Base-by-base conservation (phyloP, 441 rosid species). In the Pelargonium australe region DNA sequence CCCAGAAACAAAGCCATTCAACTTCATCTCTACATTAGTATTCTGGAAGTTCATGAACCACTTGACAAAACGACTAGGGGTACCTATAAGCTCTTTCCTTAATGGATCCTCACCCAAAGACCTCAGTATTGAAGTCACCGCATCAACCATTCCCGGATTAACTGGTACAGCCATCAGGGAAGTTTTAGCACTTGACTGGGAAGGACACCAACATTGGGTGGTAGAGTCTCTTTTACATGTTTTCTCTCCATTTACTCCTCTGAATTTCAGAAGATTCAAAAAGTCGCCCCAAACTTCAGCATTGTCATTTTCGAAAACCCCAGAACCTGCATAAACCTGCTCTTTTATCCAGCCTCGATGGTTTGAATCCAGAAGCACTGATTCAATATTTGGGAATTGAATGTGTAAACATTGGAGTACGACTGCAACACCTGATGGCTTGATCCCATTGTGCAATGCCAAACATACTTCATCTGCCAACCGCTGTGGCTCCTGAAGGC, bases 341-440 rank as follows among this genome's bases (percentile, higher is more conserved):
- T 76, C 70, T 77, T 86, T 81, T 31, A 80, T 75, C 85, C 89
- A 89, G 63, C 87, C 93, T 70, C 80, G 80, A 73, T 85, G 80
- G 75, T 69, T 85, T 0, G 87, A 64, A 41, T 83, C 79, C 4
- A 73, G 71, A 74, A 83, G 77, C 47, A 81, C 76, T 0, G 86
- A 72, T 70, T 87, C 95, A 68, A 82, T 25, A 69, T 68, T 73
- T 10, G 98, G 99, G 69, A 90, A 87, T 67, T 83, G 86, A 64
- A 95, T 81, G 80, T 91, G 98, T 23, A 72, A 83, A 77, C 97
- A 90, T 14, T 90, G 91, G 64, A 95, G 98, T 64, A 89, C 62
- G 40, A 95, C 87, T 43, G 96, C 98, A 63, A 90, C 98, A 45
- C 98, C 99, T 8, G 95, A 81, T 0, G 98, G 95, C 79, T 84